These are phyloP conservation scores for Cutaneotrichosporon cyanovorans DNA, from an alignment of 1,284 basidiomycete genomes.

Conservation along the genomic window DNA sequence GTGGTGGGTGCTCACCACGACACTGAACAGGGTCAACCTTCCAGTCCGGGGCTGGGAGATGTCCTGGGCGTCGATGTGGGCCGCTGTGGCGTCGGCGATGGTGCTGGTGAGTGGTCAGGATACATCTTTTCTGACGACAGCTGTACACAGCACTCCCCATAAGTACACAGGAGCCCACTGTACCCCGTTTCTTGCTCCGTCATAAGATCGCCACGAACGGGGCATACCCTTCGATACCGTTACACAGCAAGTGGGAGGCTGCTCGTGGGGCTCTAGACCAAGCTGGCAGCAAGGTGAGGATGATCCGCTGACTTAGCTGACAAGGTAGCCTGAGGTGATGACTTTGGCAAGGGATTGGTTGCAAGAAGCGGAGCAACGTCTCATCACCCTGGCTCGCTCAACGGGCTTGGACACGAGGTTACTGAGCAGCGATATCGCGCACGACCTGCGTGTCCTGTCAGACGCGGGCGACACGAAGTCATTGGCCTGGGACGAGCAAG, in stretches of 20 bases:
- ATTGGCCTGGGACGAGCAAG: too few relatives aligned
- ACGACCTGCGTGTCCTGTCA: not conserved
- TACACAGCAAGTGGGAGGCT: slow-evolving; percentile 2
- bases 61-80: slow-evolving; percentile 24
- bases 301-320: not conserved
- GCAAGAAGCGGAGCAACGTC: not conserved
- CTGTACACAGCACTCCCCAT: slow-evolving; percentile 12
- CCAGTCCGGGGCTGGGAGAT: not conserved
- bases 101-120: slow-evolving; percentile 23
- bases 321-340: too few relatives aligned
- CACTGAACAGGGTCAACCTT: not conserved
- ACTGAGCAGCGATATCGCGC: not conserved
- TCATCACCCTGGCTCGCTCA: not conserved
- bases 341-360: not conserved
- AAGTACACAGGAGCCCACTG: not conserved
- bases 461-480: too few relatives aligned
- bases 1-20: slow-evolving; percentile 30
- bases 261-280: slow-evolving; percentile 1
- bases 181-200: slow-evolving; percentile 10
- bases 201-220: slow-evolving; percentile 10
- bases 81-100: slow-evolving; percentile 20
- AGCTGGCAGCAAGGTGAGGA: not conserved
- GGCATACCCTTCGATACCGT: not conserved
- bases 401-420: not conserved
- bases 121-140: too few relatives aligned